Conservation (phyloP, 78 protist species). For the Dictyostelium firmibasis region DNA sequence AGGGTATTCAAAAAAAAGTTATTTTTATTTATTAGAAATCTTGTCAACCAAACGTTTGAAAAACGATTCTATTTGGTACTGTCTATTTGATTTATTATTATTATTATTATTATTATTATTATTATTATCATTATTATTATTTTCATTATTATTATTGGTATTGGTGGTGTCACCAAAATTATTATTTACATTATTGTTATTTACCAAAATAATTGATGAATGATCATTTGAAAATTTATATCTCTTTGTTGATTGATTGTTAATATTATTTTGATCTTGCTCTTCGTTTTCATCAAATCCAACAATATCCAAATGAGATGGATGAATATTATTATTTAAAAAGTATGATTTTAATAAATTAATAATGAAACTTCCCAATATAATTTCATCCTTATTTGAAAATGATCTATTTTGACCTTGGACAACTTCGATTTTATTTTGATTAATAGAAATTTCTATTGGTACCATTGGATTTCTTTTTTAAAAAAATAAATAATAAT, state of each 20-base stretch:
- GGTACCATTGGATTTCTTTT: conserved; percentile 39
- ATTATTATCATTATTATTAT: no score
- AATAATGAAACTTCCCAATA: conserved; percentile 35
- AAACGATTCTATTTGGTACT: background rate
- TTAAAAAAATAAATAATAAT: background rate
- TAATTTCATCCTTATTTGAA: conserved; percentile 12
- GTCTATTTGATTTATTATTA: background rate
- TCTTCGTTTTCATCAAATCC: background rate
- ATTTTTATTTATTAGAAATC: background rate
- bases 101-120: background rate
- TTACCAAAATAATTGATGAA: background rate
- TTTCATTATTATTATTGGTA: no score
- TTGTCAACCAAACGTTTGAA: background rate
- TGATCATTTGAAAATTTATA: background rate
- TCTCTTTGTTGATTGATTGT: background rate
- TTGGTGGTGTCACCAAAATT: no score
- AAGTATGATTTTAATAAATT: conserved; percentile 15
- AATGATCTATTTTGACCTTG: conserved; percentile 49
- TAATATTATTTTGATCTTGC: background rate
- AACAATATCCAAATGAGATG: background rate
- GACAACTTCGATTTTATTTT: conserved; percentile 20
- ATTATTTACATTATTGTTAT: background rate
- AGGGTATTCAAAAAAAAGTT: no score
- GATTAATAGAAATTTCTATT: conserved; percentile 34
- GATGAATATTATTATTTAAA: background rate